Evolutionary conservation across 257 asterid genomes (phyloP).

Genomic region (Verbascum thapsus): DNA sequence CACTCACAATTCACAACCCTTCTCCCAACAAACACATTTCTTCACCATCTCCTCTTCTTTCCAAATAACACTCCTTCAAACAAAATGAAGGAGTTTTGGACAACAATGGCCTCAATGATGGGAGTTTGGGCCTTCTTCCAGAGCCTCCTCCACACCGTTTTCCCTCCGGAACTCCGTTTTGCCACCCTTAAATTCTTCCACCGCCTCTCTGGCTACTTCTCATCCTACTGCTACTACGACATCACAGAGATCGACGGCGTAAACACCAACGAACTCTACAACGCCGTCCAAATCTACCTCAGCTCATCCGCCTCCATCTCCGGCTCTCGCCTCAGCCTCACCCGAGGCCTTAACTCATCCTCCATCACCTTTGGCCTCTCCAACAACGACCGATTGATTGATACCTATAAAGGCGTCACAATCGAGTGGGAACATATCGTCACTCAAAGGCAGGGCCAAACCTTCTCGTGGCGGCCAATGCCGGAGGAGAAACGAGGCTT

Average conservation of each 20-base stretch:
- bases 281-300: slow-evolving; percentile 50
- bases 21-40: too few relatives aligned
- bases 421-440: slow-evolving; percentile 50
- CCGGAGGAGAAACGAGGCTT: slow-evolving; percentile 51
- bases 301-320: slow-evolving; percentile 45
- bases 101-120: slow-evolving; percentile 48
- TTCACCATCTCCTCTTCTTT: background rate
- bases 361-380: slow-evolving; percentile 45
- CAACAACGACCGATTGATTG: slow-evolving; percentile 45
- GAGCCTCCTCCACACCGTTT: slow-evolving; percentile 39
- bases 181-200: slow-evolving; percentile 39
- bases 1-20: background rate
- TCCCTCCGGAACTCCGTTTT: slow-evolving; percentile 49
- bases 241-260: slow-evolving; percentile 52
- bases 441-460: slow-evolving; percentile 38
- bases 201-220: slow-evolving; percentile 39
- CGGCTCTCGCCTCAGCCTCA: slow-evolving; percentile 45
- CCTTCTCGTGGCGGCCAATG: slow-evolving; percentile 45
- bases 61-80: background rate
- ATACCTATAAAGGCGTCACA: slow-evolving; percentile 30
- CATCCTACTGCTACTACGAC: slow-evolving; percentile 50
- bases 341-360: slow-evolving; percentile 43
- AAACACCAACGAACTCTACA: slow-evolving; percentile 54
- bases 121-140: slow-evolving; percentile 48
- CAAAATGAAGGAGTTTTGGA: slow-evolving; percentile 42